Evolutionary conservation across 768 basidiomycete species (phyloP).

Genomic region (Tricholoma matsutake): DNA sequence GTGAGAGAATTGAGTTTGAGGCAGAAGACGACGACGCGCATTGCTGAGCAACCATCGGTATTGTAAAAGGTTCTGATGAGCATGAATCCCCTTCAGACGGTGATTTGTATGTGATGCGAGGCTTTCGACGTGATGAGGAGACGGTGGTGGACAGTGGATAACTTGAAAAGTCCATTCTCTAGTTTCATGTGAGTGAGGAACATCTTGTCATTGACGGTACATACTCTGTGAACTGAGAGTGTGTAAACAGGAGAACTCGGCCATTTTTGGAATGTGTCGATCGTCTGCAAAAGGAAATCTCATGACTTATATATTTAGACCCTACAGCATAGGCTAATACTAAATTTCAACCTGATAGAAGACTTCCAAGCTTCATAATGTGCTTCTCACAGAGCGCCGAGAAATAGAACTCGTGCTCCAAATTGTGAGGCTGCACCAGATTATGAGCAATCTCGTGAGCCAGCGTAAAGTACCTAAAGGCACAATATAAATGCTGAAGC

Average conservation of each 20-base stretch:
- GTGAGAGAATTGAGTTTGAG: constrained; percentile 5
- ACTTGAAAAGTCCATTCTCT: neutral
- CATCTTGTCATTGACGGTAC: neutral
- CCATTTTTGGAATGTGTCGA: neutral
- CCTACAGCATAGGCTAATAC: too few relatives aligned
- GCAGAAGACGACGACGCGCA: constrained; percentile 10
- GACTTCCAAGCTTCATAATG: constrained; percentile 38
- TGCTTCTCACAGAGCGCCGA: constrained; percentile 82
- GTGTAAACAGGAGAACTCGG: too few relatives aligned
- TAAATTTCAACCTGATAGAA: constrained; percentile 20
- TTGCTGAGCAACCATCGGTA: constrained; percentile 5
- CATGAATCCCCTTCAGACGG: constrained; percentile 36
- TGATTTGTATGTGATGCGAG: constrained; percentile 54
- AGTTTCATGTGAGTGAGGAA: neutral
- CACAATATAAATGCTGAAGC: neutral
- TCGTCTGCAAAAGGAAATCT: constrained; percentile 14
- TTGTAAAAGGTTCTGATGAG: constrained; percentile 11
- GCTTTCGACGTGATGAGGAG: constrained; percentile 50
- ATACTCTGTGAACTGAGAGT: neutral
- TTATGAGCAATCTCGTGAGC: constrained; percentile 96
- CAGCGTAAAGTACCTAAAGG: constrained; percentile 77
- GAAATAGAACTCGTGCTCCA: constrained; percentile 93
- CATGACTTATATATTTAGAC: neutral
- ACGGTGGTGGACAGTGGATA: constrained; percentile 3
- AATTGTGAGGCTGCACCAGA: constrained; percentile 80